Evolutionary conservation across 257 asterid genomes (phyloP).

Genomic region (Thymus mandschuricus): DNA sequence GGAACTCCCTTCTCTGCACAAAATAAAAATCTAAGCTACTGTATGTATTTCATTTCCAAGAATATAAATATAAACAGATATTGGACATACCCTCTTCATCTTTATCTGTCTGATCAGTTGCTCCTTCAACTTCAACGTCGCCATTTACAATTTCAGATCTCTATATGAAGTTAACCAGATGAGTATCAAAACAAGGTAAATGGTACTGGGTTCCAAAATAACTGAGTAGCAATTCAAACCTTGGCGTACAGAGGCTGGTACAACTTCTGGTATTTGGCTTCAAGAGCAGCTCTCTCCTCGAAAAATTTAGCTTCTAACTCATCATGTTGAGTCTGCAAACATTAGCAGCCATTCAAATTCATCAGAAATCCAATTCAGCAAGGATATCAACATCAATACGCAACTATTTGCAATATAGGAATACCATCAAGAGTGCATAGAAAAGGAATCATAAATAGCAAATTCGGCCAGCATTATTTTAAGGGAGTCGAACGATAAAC

Average conservation of each 20-base stretch:
- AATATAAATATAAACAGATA: neutral
- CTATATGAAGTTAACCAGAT: constrained; percentile 39
- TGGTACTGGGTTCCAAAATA: neutral
- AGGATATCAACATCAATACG: neutral
- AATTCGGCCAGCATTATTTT: too few relatives aligned
- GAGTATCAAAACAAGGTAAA: neutral
- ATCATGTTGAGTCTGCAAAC: constrained; percentile 56
- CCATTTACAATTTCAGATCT: constrained; percentile 67
- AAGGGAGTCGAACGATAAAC: neutral
- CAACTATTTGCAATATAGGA: too few relatives aligned
- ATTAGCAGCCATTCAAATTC: neutral
- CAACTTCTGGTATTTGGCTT: constrained; percentile 67
- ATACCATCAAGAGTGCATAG: neutral
- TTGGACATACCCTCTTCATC: constrained; percentile 32
- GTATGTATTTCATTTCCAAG: neutral
- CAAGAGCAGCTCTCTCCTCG: constrained; percentile 67
- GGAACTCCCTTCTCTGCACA: constrained; percentile 78
- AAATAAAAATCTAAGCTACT: neutral
- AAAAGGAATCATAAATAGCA: too few relatives aligned
- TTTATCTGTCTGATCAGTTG: constrained; percentile 29
- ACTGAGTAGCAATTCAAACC: constrained; percentile 32
- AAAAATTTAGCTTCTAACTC: constrained; percentile 60
- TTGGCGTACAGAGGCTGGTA: constrained; percentile 61
- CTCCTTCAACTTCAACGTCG: constrained; percentile 45
- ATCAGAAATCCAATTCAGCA: neutral